These are phyloP conservation scores for Quambalaria eucalypti DNA, from an alignment of 1,284 basidiomycete genomes.

Conservation along the genomic window DNA sequence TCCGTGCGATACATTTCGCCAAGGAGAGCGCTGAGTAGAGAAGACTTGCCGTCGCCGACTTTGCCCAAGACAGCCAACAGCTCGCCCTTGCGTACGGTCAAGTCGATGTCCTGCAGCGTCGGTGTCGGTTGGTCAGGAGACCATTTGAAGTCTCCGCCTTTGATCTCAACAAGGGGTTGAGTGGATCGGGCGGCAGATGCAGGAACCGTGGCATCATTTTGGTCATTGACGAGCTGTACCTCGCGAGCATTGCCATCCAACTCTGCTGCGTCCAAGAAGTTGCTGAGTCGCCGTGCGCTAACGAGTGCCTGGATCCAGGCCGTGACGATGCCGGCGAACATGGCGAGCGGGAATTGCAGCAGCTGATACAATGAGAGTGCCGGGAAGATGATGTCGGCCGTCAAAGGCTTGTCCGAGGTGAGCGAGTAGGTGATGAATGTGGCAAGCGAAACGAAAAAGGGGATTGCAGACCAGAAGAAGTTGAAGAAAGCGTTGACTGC, in stretches of 20 bases:
- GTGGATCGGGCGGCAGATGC: not conserved
- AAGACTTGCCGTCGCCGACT: conserved; percentile 77
- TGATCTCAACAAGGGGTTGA: conserved; percentile 51
- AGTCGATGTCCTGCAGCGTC: conserved; percentile 66
- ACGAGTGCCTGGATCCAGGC: conserved; percentile 62
- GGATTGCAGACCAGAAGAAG: conserved; percentile 40
- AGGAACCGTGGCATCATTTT: conserved; percentile 1
- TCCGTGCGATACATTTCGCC: conserved; percentile 77
- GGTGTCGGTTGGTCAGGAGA: conserved; percentile 54
- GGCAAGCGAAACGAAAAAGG: conserved; percentile 59
- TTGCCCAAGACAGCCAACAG: conserved; percentile 75
- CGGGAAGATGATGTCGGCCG: conserved; percentile 86
- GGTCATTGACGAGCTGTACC: conserved; percentile 4
- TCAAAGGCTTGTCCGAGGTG: conserved; percentile 64
- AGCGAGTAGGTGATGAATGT: conserved; percentile 73
- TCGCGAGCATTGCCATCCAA: conserved; percentile 61
- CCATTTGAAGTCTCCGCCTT: conserved; percentile 56
- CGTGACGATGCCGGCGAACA: conserved; percentile 59
- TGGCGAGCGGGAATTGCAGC: conserved; percentile 75
- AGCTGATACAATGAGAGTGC: conserved; percentile 87
- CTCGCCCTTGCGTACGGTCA: conserved; percentile 74
- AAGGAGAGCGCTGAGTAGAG: conserved; percentile 54
- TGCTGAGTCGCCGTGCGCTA: conserved; percentile 68
- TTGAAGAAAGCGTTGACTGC: conserved; percentile 39
- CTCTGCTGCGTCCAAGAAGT: conserved; percentile 70